Conservation (phyloP, 495 filamentous ascomycete genomes). For the Aspergillus kassunensis region DNA sequence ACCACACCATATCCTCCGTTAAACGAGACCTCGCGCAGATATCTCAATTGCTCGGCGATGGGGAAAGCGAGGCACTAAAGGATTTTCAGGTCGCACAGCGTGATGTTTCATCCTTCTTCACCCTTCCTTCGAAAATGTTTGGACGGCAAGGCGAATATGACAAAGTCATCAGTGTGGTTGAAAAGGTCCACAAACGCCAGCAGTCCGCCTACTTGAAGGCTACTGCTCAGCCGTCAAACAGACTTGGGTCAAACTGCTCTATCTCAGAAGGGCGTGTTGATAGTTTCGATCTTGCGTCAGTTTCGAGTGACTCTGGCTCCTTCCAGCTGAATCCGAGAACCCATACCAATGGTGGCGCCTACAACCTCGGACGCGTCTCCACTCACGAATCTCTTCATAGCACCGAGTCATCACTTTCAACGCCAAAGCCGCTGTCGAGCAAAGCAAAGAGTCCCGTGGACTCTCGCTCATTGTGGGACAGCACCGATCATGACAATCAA, state of each 20-base stretch:
- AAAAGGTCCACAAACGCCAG: slow-evolving; percentile 63
- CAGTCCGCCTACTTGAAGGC: slow-evolving; percentile 45
- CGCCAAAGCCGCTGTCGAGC: slow-evolving; percentile 22
- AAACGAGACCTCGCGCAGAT: slow-evolving; percentile 70
- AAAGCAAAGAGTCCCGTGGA: slow-evolving; percentile 38
- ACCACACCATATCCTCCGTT: slow-evolving; percentile 77
- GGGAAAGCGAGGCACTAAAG: slow-evolving; percentile 63
- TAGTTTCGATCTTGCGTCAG: slow-evolving; percentile 44
- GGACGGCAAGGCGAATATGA: slow-evolving; percentile 69
- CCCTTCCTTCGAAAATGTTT: slow-evolving; percentile 72
- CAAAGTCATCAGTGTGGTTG: slow-evolving; percentile 65
- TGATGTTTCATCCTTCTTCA: slow-evolving; percentile 84
- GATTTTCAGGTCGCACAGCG: slow-evolving; percentile 68
- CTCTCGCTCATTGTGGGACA: slow-evolving; percentile 35
- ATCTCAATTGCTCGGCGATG: slow-evolving; percentile 65
- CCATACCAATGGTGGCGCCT: slow-evolving; percentile 31
- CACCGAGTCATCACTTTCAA: slow-evolving; percentile 34
- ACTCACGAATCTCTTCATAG: slow-evolving; percentile 37
- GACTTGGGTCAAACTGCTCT: slow-evolving; percentile 53
- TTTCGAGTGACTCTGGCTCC: slow-evolving; percentile 51
- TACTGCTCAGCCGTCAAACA: slow-evolving; percentile 34
- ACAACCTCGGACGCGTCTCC: slow-evolving; percentile 27
- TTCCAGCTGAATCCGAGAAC: slow-evolving; percentile 44
- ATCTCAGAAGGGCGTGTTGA: slow-evolving; percentile 55
- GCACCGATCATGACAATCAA: slow-evolving; percentile 34